phyloP scores from a whole-genome alignment of 1,284 basidiomycete species.

The Puccinia hordei region DNA sequence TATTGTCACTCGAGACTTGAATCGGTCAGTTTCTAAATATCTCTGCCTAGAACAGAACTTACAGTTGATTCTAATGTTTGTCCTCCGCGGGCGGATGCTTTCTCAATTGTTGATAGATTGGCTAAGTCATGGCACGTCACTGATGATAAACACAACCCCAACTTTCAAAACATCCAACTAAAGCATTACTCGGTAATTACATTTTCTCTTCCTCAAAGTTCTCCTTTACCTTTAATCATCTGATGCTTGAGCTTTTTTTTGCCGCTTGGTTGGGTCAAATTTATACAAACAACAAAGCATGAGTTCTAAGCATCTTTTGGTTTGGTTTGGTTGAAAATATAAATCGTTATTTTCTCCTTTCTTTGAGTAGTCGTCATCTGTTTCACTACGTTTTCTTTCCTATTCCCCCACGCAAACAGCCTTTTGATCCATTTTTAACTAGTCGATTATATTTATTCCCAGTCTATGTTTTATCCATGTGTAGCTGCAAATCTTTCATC shows the following conservation, averaged over 20 bases:
- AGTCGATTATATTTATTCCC: background rate
- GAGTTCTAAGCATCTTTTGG: background rate
- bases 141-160: conserved; percentile 16
- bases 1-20: conserved; percentile 52
- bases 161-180: conserved; percentile 6
- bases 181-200: conserved; percentile 42
- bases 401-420: background rate
- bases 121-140: conserved; percentile 49
- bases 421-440: background rate
- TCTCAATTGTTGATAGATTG: background rate
- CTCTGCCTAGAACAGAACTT: background rate
- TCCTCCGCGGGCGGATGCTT: no score
- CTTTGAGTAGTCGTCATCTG: background rate
- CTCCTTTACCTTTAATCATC: no score
- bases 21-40: conserved; percentile 30
- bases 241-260: no score
- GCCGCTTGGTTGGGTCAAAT: no score
- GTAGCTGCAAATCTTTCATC: background rate
- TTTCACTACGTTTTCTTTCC: background rate
- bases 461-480: background rate
- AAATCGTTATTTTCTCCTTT: background rate
- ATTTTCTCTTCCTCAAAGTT: background rate
- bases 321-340: background rate
- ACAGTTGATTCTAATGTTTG: no score
- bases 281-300: background rate